phyloP scores from a whole-genome alignment of 139 green algal genomes.

The Chlorella ohadii region DNA sequence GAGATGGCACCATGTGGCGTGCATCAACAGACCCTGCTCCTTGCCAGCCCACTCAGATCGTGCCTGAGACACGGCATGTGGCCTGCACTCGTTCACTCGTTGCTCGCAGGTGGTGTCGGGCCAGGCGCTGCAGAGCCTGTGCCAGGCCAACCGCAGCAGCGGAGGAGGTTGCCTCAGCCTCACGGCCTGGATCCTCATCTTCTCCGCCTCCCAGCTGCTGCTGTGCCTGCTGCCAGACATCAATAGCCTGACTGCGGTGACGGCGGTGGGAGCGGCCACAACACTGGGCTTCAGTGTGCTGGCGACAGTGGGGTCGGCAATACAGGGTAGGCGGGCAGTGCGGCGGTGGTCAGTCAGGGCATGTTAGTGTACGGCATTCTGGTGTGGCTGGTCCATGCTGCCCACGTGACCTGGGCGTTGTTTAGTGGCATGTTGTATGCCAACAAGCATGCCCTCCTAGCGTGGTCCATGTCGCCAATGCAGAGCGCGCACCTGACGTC shows the following conservation, averaged over 20 bases:
- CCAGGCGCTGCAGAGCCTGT: conserved; percentile 19
- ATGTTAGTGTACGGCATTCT: no score
- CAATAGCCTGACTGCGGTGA: not conserved
- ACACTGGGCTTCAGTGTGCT: conserved; percentile 18
- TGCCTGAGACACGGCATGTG: not conserved
- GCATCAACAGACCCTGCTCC: not conserved
- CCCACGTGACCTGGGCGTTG: no score
- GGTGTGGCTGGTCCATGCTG: no score
- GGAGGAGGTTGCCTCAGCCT: not conserved
- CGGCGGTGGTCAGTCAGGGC: no score
- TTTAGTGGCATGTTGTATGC: no score
- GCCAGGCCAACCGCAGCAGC: not conserved
- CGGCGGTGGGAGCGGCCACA: conserved; percentile 2
- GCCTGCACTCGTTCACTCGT: no score
- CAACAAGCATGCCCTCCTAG: not conserved
- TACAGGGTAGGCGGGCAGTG: not conserved
- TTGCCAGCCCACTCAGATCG: not conserved
- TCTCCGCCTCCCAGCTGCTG: not conserved
- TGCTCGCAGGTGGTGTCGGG: conserved; percentile 2
- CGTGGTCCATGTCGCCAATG: not conserved
- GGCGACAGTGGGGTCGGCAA: not conserved
- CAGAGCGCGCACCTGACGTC: not conserved
- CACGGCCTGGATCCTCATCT: conserved; percentile 8
- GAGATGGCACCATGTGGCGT: no score
- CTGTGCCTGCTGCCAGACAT: no score